These are phyloP conservation scores for Lentinula lateritia DNA, from an alignment of 768 basidiomycete genomes.

Conservation along the genomic window DNA sequence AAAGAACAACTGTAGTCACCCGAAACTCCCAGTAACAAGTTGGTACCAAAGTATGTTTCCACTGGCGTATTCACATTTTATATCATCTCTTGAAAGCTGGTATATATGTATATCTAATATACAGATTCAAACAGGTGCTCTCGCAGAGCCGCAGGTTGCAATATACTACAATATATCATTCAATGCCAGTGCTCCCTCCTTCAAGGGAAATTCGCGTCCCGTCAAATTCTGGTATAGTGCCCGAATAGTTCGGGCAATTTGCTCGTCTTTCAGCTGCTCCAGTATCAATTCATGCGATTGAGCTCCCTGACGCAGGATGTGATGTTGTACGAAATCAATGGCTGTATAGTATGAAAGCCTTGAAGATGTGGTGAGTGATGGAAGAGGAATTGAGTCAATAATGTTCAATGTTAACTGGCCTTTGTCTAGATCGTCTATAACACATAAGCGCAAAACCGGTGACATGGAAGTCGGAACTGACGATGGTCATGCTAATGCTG, in stretches of 20 bases:
- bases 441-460: not conserved
- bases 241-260: constrained; percentile 29
- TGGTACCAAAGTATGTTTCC: too few relatives aligned
- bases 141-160: too few relatives aligned
- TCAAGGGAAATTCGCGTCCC: constrained; percentile 25
- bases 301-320: constrained; percentile 28
- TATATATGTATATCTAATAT: too few relatives aligned
- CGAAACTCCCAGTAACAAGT: too few relatives aligned
- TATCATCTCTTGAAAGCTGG: too few relatives aligned
- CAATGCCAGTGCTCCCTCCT: constrained; percentile 6
- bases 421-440: constrained; percentile 25
- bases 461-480: too few relatives aligned
- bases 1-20: too few relatives aligned
- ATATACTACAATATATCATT: not conserved
- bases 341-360: constrained; percentile 21
- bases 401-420: constrained; percentile 13
- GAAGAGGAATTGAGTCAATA: not conserved
- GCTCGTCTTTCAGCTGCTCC: constrained; percentile 36
- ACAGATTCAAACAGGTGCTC: too few relatives aligned
- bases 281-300: constrained; percentile 32
- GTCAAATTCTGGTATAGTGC: constrained; percentile 23
- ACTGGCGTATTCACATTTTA: too few relatives aligned
- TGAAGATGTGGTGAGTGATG: not conserved
- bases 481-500: not conserved
- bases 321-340: constrained; percentile 37